Conservation (phyloP, 1,139 yeast species). For the Protomyces lactucae-debilis region DNA sequence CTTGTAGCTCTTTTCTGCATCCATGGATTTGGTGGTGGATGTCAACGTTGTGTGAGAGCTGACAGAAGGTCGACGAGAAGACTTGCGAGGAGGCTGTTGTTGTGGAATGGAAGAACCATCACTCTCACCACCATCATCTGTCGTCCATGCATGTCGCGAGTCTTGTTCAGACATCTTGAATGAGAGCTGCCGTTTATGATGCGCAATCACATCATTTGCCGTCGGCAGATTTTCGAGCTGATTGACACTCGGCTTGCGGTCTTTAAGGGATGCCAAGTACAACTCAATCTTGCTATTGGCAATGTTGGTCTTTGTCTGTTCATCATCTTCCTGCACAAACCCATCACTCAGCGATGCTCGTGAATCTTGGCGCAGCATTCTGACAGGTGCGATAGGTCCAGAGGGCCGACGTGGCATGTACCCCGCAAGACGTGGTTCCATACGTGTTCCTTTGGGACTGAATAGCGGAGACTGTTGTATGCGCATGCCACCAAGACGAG, state of each 20-base stretch:
- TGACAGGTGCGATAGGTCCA: neutral
- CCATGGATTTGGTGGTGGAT: neutral
- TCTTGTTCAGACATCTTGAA: neutral
- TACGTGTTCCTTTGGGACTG: neutral
- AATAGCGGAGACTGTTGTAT: neutral
- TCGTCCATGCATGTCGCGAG: neutral
- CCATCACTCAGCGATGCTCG: slow-evolving; percentile 4
- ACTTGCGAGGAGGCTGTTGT: neutral
- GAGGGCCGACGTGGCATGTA: neutral
- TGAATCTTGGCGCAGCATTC: neutral
- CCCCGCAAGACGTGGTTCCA: neutral
- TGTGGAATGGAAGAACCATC: neutral
- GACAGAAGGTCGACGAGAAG: neutral
- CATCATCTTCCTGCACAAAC: slow-evolving; percentile 18
- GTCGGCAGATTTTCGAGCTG: neutral
- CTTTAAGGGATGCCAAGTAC: slow-evolving; percentile 10
- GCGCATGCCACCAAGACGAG: neutral
- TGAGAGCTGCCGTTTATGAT: neutral
- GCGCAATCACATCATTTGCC: slow-evolving; percentile 2
- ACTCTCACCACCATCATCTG: neutral
- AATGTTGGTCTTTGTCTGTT: slow-evolving; percentile 2
- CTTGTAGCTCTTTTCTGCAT: neutral
- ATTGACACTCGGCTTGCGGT: neutral
- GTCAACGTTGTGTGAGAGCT: neutral
- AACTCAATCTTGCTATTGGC: slow-evolving; percentile 18